Conservation (phyloP, 1,139 yeast genomes). For the Geotrichum cucujoidarum region DNA sequence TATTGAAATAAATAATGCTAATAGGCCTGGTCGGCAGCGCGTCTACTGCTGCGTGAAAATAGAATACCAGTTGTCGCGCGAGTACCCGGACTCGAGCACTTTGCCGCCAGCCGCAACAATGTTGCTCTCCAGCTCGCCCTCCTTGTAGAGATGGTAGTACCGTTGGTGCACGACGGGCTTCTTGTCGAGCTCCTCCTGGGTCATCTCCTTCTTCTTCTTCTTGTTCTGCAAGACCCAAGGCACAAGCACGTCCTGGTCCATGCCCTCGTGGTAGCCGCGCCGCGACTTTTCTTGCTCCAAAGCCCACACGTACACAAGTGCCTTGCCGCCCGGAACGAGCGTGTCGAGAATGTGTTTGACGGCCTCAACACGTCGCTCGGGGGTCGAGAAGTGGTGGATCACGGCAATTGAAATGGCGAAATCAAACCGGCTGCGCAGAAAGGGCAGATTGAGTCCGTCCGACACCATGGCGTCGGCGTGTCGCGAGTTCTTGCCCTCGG, state of each 20-base stretch:
- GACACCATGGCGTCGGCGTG: slow-evolving; percentile 54
- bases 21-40: neutral
- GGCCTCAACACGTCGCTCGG: slow-evolving; percentile 70
- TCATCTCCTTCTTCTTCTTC: slow-evolving; percentile 23
- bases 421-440: slow-evolving; percentile 56
- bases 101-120: slow-evolving; percentile 62
- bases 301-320: slow-evolving; percentile 92
- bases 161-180: slow-evolving; percentile 55
- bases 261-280: slow-evolving; percentile 83
- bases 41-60: slow-evolving; percentile 38
- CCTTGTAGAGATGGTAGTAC: slow-evolving; percentile 76
- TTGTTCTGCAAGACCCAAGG: slow-evolving; percentile 79
- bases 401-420: slow-evolving; percentile 96
- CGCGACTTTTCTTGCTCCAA: slow-evolving; percentile 82
- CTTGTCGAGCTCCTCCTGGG: slow-evolving; percentile 25
- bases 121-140: slow-evolving; percentile 76
- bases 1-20: too few relatives aligned
- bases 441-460: slow-evolving; percentile 74
- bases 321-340: slow-evolving; percentile 52
- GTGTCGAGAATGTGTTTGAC: slow-evolving; percentile 61
- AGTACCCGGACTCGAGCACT: slow-evolving; percentile 73
- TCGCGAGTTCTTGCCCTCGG: slow-evolving; percentile 20
- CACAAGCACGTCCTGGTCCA: slow-evolving; percentile 87
- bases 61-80: slow-evolving; percentile 93
- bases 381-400: slow-evolving; percentile 89